Evolutionary conservation across 257 asterid genomes (phyloP).

Genomic region (Nicotiana tomentosiformis): DNA sequence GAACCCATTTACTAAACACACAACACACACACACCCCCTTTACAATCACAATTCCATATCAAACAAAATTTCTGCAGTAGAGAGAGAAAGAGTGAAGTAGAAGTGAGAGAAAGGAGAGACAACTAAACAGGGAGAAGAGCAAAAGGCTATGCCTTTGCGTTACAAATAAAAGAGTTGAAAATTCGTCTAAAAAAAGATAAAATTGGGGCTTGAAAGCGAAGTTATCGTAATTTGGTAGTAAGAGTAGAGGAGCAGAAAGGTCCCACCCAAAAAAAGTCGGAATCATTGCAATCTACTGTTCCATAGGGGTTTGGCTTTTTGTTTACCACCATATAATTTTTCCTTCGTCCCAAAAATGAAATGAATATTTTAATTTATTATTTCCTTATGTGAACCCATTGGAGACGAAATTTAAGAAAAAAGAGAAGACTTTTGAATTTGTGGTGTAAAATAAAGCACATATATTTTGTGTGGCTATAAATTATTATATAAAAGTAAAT

Average conservation of each 20-base stretch:
- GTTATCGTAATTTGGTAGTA: background rate
- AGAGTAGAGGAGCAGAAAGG: background rate
- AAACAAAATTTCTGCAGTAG: background rate
- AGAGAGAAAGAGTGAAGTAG: slow-evolving; percentile 2
- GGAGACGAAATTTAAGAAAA: no score
- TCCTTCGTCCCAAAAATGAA: no score
- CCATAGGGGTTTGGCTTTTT: no score
- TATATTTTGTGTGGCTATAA: no score
- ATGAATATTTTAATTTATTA: no score
- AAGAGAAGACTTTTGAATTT: no score
- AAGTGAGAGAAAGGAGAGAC: background rate
- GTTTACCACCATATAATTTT: no score
- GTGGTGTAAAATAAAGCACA: no score
- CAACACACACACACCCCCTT: background rate
- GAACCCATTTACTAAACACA: slow-evolving; percentile 29
- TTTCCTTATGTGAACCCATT: no score
- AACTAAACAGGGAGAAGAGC: background rate
- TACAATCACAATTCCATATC: background rate
- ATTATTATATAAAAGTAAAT: no score
- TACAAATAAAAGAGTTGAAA: slow-evolving; percentile 1
- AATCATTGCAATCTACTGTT: background rate
- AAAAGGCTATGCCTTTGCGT: slow-evolving; percentile 1
- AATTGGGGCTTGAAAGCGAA: slow-evolving; percentile 22
- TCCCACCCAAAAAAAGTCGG: background rate
- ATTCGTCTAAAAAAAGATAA: slow-evolving; percentile 1